Conservation (phyloP, 108 stramenopile species). For the Cyclotella sp. region DNA sequence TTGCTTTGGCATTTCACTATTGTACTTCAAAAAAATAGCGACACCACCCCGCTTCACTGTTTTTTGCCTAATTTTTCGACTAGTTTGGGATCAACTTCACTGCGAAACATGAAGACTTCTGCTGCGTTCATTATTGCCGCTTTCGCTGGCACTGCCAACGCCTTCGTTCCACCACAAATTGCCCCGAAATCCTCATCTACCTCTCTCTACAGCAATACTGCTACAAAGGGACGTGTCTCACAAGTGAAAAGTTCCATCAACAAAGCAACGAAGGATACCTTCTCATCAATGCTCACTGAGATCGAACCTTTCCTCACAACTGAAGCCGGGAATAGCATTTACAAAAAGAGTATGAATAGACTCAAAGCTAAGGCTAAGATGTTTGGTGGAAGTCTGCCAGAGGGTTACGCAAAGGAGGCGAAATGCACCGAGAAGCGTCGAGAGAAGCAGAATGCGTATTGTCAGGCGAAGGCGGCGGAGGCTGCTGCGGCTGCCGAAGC, state of each 20-base stretch:
- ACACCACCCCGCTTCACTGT: no score
- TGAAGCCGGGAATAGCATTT: conserved; percentile 63
- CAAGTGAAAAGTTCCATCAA: conserved; percentile 52
- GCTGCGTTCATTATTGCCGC: conserved; percentile 4
- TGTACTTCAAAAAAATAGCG: no score
- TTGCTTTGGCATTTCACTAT: no score
- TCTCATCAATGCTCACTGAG: conserved; percentile 48
- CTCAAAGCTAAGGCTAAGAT: conserved; percentile 47
- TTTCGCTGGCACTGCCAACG: not conserved
- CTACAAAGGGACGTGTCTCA: not conserved
- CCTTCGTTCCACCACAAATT: conserved; percentile 7
- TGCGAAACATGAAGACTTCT: conserved; percentile 7
- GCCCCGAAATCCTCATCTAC: conserved; percentile 7
- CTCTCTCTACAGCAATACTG: not conserved
- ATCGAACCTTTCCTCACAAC: conserved; percentile 64
- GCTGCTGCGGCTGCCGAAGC: conserved; percentile 50
- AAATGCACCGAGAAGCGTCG: conserved; percentile 63
- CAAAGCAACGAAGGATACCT: conserved; percentile 57
- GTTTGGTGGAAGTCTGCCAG: conserved; percentile 57
- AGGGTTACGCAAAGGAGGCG: conserved; percentile 64
- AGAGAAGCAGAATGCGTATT: conserved; percentile 66
- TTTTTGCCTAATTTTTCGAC: no score
- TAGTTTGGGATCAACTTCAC: not conserved
- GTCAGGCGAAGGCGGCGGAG: conserved; percentile 54
- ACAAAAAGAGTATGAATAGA: conserved; percentile 63